Evolutionary conservation across 1,284 basidiomycete species (phyloP).

Genomic region (Cryptococcus amylolentus): DNA sequence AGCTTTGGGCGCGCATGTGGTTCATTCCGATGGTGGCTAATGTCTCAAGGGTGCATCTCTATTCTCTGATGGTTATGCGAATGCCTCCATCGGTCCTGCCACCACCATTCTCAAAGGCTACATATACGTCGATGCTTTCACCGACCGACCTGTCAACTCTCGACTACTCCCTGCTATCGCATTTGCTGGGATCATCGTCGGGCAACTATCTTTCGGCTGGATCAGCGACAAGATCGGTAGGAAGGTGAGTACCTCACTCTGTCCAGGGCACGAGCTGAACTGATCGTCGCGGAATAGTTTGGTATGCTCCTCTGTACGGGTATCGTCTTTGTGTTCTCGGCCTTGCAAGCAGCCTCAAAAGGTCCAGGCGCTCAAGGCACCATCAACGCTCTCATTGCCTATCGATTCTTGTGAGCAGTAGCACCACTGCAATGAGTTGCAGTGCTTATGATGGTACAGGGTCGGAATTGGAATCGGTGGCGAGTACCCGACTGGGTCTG

Average conservation of each 20-base stretch:
- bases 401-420: conserved; percentile 63
- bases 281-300: conserved; percentile 51
- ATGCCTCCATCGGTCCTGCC: conserved; percentile 64
- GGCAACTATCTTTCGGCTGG: conserved; percentile 55
- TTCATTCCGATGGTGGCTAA: neutral
- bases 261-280: conserved; percentile 23
- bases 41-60: conserved; percentile 64
- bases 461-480: conserved; percentile 68
- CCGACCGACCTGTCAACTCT: conserved; percentile 56
- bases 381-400: conserved; percentile 56
- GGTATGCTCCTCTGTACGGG: conserved; percentile 61
- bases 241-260: conserved; percentile 65
- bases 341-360: conserved; percentile 74
- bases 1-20: neutral
- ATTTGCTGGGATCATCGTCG: conserved; percentile 81
- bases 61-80: conserved; percentile 85
- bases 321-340: conserved; percentile 75
- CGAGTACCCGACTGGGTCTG: conserved; percentile 86
- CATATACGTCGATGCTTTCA: conserved; percentile 60
- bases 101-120: conserved; percentile 61
- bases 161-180: conserved; percentile 61
- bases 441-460: neutral
- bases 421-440: neutral
- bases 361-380: conserved; percentile 65
- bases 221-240: conserved; percentile 82